Conservation (phyloP, 805 yeast species). For the Tetrapisispora iriomotensis region DNA sequence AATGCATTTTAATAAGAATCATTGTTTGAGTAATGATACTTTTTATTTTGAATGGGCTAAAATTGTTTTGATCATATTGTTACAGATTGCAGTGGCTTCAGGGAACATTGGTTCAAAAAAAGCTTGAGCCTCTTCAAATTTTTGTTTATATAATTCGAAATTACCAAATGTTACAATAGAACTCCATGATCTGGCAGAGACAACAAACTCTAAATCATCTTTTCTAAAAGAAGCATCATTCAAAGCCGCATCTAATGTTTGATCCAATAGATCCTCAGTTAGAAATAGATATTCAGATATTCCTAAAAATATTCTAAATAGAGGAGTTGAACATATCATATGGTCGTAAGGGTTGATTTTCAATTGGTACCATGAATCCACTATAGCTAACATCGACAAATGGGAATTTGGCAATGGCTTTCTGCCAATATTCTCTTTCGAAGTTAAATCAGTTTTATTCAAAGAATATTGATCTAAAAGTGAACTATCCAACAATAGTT, state of each 20-base stretch:
- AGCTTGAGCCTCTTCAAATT: slow-evolving; percentile 71
- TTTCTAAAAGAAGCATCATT: slow-evolving; percentile 59
- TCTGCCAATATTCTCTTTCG: slow-evolving; percentile 3
- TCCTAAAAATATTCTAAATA: slow-evolving; percentile 85
- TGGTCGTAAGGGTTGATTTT: slow-evolving; percentile 92
- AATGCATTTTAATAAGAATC: too few relatives aligned
- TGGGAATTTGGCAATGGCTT: slow-evolving; percentile 65
- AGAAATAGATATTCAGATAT: slow-evolving; percentile 88
- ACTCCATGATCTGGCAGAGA: slow-evolving; percentile 86
- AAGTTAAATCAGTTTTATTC: slow-evolving; percentile 40
- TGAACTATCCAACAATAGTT: slow-evolving; percentile 65
- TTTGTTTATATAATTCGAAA: slow-evolving; percentile 56
- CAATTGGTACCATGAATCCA: slow-evolving; percentile 82
- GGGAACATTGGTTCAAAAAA: slow-evolving; percentile 81
- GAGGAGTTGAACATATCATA: slow-evolving; percentile 91
- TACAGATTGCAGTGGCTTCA: slow-evolving; percentile 82
- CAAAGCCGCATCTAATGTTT: slow-evolving; percentile 64
- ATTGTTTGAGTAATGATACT: too few relatives aligned
- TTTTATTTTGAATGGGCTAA: slow-evolving; percentile 29
- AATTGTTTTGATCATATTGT: slow-evolving; percentile 85
- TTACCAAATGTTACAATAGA: slow-evolving; percentile 67
- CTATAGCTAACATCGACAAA: slow-evolving; percentile 78
- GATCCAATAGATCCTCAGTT: slow-evolving; percentile 72
- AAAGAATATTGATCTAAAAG: slow-evolving; percentile 72
- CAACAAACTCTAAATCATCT: slow-evolving; percentile 86